phyloP scores from a whole-genome alignment of 2,329 filamentous ascomycete genomes.

The Macrophomina tecta region DNA sequence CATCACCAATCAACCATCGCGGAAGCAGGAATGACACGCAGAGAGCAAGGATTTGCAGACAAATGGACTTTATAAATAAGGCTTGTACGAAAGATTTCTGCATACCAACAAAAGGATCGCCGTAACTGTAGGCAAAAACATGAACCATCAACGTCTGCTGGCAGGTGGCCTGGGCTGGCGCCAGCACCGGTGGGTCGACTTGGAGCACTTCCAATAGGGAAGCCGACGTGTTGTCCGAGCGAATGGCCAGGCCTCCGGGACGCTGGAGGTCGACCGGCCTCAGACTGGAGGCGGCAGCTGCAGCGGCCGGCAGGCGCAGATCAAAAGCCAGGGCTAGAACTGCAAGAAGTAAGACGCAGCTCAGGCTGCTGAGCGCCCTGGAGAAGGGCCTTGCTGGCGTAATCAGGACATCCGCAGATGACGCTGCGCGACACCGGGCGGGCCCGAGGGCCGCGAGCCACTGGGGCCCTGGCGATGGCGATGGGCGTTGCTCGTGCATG shows the following conservation, averaged over 20 bases:
- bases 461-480: conserved; percentile 17
- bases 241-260: conserved; percentile 10
- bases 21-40: conserved; percentile 24
- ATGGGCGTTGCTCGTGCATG: conserved; percentile 16
- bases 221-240: conserved; percentile 19
- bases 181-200: conserved; percentile 70
- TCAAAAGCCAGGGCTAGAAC: conserved; percentile 5
- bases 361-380: conserved; percentile 8
- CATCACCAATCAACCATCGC: conserved; percentile 5
- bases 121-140: conserved; percentile 75
- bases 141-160: conserved; percentile 70
- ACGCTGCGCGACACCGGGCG: conserved; percentile 1
- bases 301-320: conserved; percentile 13
- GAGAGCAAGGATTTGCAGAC: conserved; percentile 8
- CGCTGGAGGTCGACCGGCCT: neutral
- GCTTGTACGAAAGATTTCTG: conserved; percentile 13
- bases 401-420: conserved; percentile 1
- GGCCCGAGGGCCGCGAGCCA: neutral
- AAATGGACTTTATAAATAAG: conserved; percentile 16
- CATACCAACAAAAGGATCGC: conserved; percentile 71
- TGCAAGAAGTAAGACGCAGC: conserved; percentile 23
- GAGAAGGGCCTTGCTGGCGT: neutral
- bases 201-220: conserved; percentile 68
- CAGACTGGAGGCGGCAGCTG: neutral
- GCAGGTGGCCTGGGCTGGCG: conserved; percentile 52